A percentile compares a stretch with the other conserved stretches of the same genome.
These are phyloP conservation scores for Mortierella sp. DNA, from an alignment of 371 early-diverging fungal genomes.

Conservation along the genomic window DNA sequence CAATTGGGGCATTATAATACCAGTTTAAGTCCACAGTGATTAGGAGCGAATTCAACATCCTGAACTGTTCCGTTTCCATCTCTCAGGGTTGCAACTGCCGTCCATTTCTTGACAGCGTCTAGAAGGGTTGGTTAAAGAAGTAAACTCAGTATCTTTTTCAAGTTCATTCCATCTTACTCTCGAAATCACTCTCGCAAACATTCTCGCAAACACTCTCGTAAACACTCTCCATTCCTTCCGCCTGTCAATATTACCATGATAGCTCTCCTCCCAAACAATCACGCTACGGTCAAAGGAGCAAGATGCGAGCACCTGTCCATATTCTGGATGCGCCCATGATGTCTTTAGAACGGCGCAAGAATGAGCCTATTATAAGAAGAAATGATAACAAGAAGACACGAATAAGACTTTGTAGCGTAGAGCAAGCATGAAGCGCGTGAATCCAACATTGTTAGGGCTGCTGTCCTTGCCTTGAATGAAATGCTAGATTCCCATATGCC, in stretches of 20 bases:
- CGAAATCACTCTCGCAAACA: too few species aligned
- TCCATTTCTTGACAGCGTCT: constrained; percentile 76
- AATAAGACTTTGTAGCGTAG: too few species aligned
- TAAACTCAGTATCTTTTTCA: background rate
- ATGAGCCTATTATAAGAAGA: constrained; percentile 71
- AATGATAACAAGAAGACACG: background rate
- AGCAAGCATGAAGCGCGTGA: background rate
- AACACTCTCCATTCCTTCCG: background rate
- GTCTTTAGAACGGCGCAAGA: constrained; percentile 88
- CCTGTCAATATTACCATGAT: constrained; percentile 64
- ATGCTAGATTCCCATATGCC: constrained; percentile 87
- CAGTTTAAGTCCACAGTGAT: constrained; percentile 79
- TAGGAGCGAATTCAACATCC: constrained; percentile 92
- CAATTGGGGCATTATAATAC: constrained; percentile 46
- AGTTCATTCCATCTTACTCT: too few species aligned
- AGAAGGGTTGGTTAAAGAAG: background rate
- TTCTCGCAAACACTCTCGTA: too few species aligned
- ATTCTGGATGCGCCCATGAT: constrained; percentile 95
- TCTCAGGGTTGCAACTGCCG: constrained; percentile 78
- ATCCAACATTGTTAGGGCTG: too few species aligned
- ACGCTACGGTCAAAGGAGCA: constrained; percentile 94
- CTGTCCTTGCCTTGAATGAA: constrained; percentile 76
- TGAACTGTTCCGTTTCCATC: constrained; percentile 85
- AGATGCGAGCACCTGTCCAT: constrained; percentile 91
- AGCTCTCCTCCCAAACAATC: constrained; percentile 92